Evolutionary conservation across 2,329 filamentous ascomycete species (phyloP), one percentile per base, ranked within the genome.

Genomic region (Phaeophleospora eucalypticola): DNA sequence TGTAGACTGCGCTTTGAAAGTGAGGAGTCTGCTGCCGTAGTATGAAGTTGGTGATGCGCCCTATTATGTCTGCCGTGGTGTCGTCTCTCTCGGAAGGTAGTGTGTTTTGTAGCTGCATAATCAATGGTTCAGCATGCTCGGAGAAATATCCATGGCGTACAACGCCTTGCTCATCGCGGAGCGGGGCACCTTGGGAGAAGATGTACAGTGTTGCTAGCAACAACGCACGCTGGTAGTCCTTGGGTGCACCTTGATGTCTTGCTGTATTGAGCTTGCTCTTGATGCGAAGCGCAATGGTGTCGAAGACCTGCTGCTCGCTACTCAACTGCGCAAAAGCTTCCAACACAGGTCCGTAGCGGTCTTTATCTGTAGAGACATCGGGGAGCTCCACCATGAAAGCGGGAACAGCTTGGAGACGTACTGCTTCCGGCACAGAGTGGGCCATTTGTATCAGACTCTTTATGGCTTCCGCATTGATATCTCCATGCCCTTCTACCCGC

Each of bases 261-360:
- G 82, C 71, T 14, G 77, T 65, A 41, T 78, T 75, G 20, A 84
- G 66, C 57, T 83, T 84, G 67, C 79, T 83, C 62, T 83, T 77
- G 20, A 86, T 66, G 21, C 81, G 72, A 34, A 82, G 69, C 27
- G 84, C 73, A 7, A 86, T 68, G 0, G 81, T 84, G 49, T 82
- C 77, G 51, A 85, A 83, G 10, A 84, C 72, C 32, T 81, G 75
- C 50, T 76, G 74, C 58, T 84, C 82, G 9, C 73, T 71, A 45
- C 79, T 81, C 16, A 86, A 75, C 56, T 83, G 80, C 2, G 82
- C 81, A 48, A 86, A 76, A 0, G 74, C 80, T 57, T 84, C 82
- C 18, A 86, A 66, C 0, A 80, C 78, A 4, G 74, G 67, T n/a
- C 76, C 58, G 57, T 83, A 83, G 4, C 58, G 59, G 8, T 70